Conservation (phyloP, 345 rosid species). For the Populus tremula region DNA sequence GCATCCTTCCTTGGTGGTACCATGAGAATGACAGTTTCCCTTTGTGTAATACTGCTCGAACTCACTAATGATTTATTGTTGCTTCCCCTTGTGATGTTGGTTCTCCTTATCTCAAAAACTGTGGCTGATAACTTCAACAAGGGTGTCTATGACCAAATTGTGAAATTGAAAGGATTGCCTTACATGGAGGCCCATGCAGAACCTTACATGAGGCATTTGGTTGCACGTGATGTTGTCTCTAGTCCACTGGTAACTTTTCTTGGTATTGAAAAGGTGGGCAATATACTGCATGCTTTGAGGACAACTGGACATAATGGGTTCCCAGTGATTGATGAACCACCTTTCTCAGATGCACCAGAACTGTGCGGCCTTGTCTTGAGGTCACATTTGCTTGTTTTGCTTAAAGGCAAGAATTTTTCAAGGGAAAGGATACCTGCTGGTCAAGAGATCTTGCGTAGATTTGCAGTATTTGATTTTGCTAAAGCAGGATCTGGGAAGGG, state of each 20-base stretch:
- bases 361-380: slow-evolving; percentile 82
- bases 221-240: slow-evolving; percentile 69
- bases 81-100: slow-evolving; percentile 86
- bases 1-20: slow-evolving; percentile 97
- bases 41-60: slow-evolving; percentile 84
- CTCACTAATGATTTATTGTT: slow-evolving; percentile 77
- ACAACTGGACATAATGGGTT: slow-evolving; percentile 74
- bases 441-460: slow-evolving; percentile 42
- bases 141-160: slow-evolving; percentile 89
- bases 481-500: slow-evolving; percentile 87
- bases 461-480: slow-evolving; percentile 70
- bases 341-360: slow-evolving; percentile 61
- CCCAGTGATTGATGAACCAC: slow-evolving; percentile 91
- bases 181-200: slow-evolving; percentile 90
- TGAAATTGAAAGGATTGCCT: slow-evolving; percentile 82
- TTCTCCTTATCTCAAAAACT: slow-evolving; percentile 78
- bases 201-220: slow-evolving; percentile 78
- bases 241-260: slow-evolving; percentile 58
- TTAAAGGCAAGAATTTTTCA: slow-evolving; percentile 60
- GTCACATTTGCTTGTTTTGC: slow-evolving; percentile 82
- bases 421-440: slow-evolving; percentile 44
- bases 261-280: slow-evolving; percentile 72
- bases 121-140: slow-evolving; percentile 80
- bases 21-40: slow-evolving; percentile 94
- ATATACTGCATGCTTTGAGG: slow-evolving; percentile 50